These are phyloP conservation scores for Wallacemonas collosoma DNA, from an alignment of 208 protist species.

Conservation along the genomic window DNA sequence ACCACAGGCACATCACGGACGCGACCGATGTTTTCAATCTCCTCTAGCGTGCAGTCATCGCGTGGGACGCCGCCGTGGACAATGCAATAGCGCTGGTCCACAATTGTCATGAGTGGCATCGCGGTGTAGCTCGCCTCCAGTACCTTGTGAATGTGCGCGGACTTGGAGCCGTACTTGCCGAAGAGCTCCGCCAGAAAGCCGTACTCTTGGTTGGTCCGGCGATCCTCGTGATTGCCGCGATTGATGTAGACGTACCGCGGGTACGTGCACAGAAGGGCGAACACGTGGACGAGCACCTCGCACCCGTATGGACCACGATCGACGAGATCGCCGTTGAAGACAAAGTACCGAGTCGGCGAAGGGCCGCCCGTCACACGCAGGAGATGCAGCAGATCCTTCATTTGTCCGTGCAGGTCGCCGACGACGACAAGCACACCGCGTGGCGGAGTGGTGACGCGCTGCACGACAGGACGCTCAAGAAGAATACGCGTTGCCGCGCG, in stretches of 20 bases:
- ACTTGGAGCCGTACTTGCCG: constrained; percentile 67
- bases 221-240: constrained; percentile 93
- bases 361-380: constrained; percentile 62
- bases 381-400: constrained; percentile 84
- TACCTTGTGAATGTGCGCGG: constrained; percentile 42
- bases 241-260: constrained; percentile 87
- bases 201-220: constrained; percentile 83
- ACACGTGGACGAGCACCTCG: constrained; percentile 90
- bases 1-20: constrained; percentile 97
- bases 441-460: constrained; percentile 52
- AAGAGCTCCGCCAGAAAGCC: constrained; percentile 72
- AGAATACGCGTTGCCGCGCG: constrained; percentile 57
- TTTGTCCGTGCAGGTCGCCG: constrained; percentile 89
- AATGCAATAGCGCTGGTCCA: constrained; percentile 95
- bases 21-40: constrained; percentile 90
- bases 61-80: constrained; percentile 97
- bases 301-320: constrained; percentile 98
- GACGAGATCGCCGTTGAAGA: constrained; percentile 99
- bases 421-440: constrained; percentile 74
- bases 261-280: constrained; percentile 77
- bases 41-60: constrained; percentile 59
- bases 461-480: constrained; percentile 37
- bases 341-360: constrained; percentile 64
- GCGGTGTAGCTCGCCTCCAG: constrained; percentile 87
- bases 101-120: constrained; percentile 85